A percentile compares a stretch with the other conserved stretches of the same genome.
Conservation (phyloP, 1,139 yeast genomes). For the Sugiyamaella pinicola region DNA sequence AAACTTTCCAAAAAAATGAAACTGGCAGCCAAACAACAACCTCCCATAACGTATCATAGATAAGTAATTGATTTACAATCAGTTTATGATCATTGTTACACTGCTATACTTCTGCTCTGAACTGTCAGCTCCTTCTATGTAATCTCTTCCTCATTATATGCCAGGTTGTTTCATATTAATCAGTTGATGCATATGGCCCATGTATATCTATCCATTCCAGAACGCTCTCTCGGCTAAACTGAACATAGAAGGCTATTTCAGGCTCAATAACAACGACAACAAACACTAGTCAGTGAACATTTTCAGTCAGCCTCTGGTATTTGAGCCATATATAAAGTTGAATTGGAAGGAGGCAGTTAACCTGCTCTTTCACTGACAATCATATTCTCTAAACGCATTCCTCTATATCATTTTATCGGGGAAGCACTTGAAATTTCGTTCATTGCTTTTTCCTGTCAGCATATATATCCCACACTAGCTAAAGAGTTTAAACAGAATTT, state of each 20-base stretch:
- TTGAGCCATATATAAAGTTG: no score
- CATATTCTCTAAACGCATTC: no score
- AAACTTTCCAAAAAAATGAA: no score
- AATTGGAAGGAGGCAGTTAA: no score
- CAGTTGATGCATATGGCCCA: neutral
- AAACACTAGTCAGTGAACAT: no score
- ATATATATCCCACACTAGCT: no score
- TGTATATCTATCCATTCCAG: neutral
- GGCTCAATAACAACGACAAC: no score
- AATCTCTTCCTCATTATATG: neutral
- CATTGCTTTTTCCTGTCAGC: neutral
- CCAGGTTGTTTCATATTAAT: neutral
- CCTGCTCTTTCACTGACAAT: no score
- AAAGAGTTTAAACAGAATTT: no score
- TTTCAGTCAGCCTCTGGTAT: no score
- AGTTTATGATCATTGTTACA: neutral
- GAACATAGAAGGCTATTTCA: neutral
- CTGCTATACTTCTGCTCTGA: neutral
- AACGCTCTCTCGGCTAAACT: neutral
- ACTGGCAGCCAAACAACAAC: neutral
- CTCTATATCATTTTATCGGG: neutral
- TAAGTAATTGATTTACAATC: neutral
- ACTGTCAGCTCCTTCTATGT: neutral
- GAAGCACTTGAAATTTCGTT: neutral
- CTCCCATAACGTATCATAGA: neutral